Evolutionary conservation across 1,284 basidiomycete genomes (phyloP).

Genomic region (Boletus semigastroideus): DNA sequence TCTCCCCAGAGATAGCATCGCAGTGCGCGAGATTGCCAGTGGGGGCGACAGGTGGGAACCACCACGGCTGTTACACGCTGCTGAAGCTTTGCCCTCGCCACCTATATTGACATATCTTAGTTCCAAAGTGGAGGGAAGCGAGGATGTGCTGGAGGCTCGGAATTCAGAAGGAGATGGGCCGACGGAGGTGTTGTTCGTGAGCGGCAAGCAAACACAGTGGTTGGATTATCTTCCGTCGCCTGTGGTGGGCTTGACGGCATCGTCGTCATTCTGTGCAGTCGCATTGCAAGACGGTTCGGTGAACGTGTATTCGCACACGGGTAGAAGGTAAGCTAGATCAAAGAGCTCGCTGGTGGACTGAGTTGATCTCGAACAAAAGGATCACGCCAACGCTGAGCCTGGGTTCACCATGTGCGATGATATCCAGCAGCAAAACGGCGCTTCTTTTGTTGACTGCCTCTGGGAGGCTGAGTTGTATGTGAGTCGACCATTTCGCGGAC

Average conservation of each 20-base stretch:
- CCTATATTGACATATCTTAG: conserved; percentile 59
- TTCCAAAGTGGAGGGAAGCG: conserved; percentile 59
- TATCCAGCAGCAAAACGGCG: conserved; percentile 63
- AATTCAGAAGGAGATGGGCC: conserved; percentile 71
- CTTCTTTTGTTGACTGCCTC: conserved; percentile 72
- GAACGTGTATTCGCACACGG: conserved; percentile 76
- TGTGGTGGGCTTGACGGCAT: conserved; percentile 65
- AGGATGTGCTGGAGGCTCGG: conserved; percentile 73
- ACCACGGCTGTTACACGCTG: conserved; percentile 22
- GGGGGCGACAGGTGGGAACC: conserved; percentile 22
- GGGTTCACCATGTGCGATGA: conserved; percentile 64
- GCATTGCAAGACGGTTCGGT: conserved; percentile 77
- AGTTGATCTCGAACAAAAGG: conserved; percentile 39
- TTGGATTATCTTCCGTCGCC: conserved; percentile 81
- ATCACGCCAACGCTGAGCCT: conserved; percentile 73
- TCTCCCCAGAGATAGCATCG: conserved; percentile 46
- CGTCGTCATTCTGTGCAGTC: conserved; percentile 69
- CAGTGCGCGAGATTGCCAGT: conserved; percentile 51
- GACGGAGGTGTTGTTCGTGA: conserved; percentile 68
- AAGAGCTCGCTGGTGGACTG: background rate
- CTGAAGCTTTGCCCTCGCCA: conserved; percentile 44
- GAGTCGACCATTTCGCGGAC: conserved; percentile 27
- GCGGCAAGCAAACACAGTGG: conserved; percentile 76
- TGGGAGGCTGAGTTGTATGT: conserved; percentile 78
- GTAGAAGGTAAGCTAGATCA: conserved; percentile 50